These are phyloP conservation scores for Cutaneotrichosporon dermatis DNA, from an alignment of 1,284 basidiomycete species.

Conservation along the genomic window DNA sequence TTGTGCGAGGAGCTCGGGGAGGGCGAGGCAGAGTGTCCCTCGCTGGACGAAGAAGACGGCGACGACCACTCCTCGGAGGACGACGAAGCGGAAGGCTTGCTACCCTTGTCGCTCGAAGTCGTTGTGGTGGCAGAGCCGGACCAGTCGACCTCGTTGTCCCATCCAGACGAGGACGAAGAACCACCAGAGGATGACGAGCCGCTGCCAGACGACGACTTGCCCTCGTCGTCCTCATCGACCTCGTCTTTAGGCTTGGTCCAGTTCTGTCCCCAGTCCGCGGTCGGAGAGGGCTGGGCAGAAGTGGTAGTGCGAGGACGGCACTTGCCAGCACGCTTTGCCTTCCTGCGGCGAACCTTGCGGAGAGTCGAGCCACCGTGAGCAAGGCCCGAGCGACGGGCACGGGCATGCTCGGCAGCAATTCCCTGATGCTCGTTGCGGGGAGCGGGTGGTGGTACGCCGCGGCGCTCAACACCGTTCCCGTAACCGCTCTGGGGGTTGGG, in stretches of 20 bases:
- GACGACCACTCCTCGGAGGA: background rate
- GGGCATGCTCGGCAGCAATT: slow-evolving; percentile 4
- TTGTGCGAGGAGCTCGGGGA: too few relatives aligned
- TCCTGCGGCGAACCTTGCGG: slow-evolving; percentile 9
- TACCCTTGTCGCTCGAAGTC: background rate
- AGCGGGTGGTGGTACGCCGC: background rate
- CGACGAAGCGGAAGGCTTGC: background rate
- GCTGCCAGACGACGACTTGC: background rate
- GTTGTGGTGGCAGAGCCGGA: background rate
- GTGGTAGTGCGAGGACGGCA: background rate
- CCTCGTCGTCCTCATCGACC: background rate
- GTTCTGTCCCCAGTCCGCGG: background rate
- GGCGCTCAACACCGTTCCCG: background rate
- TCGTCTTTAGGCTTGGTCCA: background rate
- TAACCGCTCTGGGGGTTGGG: background rate
- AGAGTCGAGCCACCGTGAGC: background rate
- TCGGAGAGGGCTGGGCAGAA: too few relatives aligned
- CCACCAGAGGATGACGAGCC: too few relatives aligned
- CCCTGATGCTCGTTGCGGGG: background rate
- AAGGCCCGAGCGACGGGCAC: background rate
- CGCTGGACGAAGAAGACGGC: too few relatives aligned
- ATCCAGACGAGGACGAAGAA: background rate
- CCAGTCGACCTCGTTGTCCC: background rate
- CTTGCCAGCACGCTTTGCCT: slow-evolving; percentile 1
- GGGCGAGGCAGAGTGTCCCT: too few relatives aligned